Base-by-base conservation (phyloP, 345 rosid species). In the Eucalyptus cloeziana region DNA sequence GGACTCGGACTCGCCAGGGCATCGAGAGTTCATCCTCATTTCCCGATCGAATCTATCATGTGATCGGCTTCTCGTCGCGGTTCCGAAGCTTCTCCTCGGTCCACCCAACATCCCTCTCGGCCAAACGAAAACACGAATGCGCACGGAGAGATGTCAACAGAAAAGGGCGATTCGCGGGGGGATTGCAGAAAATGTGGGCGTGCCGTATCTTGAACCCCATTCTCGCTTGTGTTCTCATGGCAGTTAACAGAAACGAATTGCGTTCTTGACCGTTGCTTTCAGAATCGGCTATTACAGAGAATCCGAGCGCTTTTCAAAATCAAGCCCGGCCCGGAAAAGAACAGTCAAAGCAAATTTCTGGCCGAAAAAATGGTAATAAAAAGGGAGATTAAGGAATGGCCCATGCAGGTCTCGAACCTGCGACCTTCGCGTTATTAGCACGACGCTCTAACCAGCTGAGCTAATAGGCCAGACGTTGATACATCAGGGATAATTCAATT, bases 351-450 rank as follows among this genome's bases (percentile, higher is more conserved):
- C 25, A 71, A 33, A 19, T 10, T 71, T 21, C 47, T 11, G 30
- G 10, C 21, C 21, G 1, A 76, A 6, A 21, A 8, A 33, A 16
- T 69, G 13, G 49, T 2, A 17, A 47, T 8, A 14, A 51, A 51
- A 49, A 13, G 2, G 7, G 1, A 3, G 15, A 31, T 2, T 10
- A 2, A 10, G 2, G 0, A 56, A 62, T 93, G 94, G 95, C 94
- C 94, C 93, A 93, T 93, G 91, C 94, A 93, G 93, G 93, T 94
- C 88, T 93, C 92, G 92, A 93, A 93, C 94, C 91, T 91, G 92
- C 94, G 95, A 95, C 98, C 97, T 95, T 95, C 96, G 98, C 97
- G 98, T 96, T 94, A 96, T 95, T 97, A 96, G 97, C 97, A 96
- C 96, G 96, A 96, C 97, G 96, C 98, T 97, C 95, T 96, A 95